These are phyloP conservation scores for Chenopodium suecicum DNA, from an alignment of 148 eudicot species.

Conservation along the genomic window DNA sequence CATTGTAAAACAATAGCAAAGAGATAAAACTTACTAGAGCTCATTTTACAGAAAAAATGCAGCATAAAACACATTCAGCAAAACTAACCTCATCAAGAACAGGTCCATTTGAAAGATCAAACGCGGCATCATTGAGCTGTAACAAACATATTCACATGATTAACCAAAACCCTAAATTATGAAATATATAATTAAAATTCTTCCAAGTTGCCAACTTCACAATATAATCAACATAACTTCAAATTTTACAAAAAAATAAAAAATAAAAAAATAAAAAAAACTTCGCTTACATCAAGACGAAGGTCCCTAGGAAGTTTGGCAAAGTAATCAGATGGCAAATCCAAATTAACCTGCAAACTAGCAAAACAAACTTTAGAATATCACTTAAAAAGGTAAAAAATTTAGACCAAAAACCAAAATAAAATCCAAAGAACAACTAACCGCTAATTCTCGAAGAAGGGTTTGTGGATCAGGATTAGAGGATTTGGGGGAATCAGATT, in stretches of 20 bases:
- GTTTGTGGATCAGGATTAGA: conserved; percentile 47
- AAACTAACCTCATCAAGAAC: conserved; percentile 77
- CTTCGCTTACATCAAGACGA: conserved; percentile 75
- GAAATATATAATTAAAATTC: not conserved
- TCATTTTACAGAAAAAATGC: not conserved
- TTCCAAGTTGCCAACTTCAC: not conserved
- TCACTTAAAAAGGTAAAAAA: not conserved
- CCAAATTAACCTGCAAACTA: conserved; percentile 63
- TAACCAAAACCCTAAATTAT: not conserved
- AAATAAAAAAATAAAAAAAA: not conserved
- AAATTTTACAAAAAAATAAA: not conserved
- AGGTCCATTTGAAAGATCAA: conserved; percentile 89
- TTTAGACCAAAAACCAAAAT: not conserved
- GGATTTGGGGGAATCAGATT: conserved; percentile 63
- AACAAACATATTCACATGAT: conserved; percentile 22
- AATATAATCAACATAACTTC: not conserved
- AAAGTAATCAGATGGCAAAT: conserved; percentile 78
- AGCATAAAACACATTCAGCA: not conserved
- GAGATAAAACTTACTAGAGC: not conserved
- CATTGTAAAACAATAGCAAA: not conserved
- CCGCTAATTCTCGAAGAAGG: conserved; percentile 65
- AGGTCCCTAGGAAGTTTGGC: conserved; percentile 79
- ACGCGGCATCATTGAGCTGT: conserved; percentile 98
- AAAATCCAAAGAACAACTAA: conserved; percentile 28
- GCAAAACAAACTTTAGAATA: not conserved